phyloP scores from a whole-genome alignment of 805 yeast species.

The Ogataea parapolymorpha region DNA sequence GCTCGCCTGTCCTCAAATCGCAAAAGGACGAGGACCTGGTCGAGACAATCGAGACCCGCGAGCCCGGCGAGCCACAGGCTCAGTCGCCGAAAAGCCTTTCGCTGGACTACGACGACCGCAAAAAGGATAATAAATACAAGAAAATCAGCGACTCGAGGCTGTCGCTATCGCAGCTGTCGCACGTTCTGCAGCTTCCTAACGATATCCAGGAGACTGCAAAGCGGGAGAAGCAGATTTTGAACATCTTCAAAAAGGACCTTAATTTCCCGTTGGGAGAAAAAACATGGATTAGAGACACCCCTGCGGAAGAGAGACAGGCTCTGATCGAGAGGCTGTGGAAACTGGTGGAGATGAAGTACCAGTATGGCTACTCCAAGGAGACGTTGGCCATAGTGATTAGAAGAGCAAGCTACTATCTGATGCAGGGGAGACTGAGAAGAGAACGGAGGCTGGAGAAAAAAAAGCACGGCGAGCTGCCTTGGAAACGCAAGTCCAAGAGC shows the following conservation, averaged over 20 bases:
- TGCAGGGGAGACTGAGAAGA: conserved; percentile 74
- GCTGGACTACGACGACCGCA: conserved; percentile 7
- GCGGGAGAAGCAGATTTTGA: conserved; percentile 51
- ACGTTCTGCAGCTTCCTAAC: conserved; percentile 46
- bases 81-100: conserved; percentile 7
- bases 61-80: background rate
- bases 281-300: conserved; percentile 84
- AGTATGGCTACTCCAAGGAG: conserved; percentile 49
- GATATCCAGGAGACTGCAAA: conserved; percentile 52
- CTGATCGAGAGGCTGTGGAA: conserved; percentile 47
- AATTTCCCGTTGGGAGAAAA: conserved; percentile 72
- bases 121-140: conserved; percentile 19
- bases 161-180: conserved; percentile 54
- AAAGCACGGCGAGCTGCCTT: conserved; percentile 21
- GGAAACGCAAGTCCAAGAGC: conserved; percentile 14
- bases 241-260: conserved; percentile 52
- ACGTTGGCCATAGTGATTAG: conserved; percentile 70
- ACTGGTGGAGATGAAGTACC: conserved; percentile 45
- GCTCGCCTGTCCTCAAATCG: conserved; percentile 22
- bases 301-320: conserved; percentile 45
- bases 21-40: conserved; percentile 9
- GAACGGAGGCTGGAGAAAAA: conserved; percentile 53
- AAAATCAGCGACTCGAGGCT: conserved; percentile 48
- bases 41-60: background rate
- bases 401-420: conserved; percentile 74